These are phyloP conservation scores for Saraca asoca DNA, from an alignment of 331 rosid species.

Conservation along the genomic window DNA sequence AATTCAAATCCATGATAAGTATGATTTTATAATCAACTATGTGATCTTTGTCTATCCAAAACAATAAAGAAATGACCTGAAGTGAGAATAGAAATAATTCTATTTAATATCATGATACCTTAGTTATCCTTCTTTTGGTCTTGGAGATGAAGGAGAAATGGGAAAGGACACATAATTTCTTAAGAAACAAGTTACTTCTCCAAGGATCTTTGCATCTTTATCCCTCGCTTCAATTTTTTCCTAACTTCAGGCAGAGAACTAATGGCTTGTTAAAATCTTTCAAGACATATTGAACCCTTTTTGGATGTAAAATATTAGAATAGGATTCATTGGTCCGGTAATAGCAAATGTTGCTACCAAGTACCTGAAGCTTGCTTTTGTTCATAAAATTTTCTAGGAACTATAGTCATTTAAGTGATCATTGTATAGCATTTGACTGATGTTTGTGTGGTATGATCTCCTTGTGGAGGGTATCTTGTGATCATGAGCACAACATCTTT, in stretches of 20 bases:
- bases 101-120: not conserved
- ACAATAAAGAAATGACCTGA: too few relatives aligned
- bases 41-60: too few relatives aligned
- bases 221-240: conserved; percentile 4
- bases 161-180: not conserved
- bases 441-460: not conserved
- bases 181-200: conserved; percentile 4
- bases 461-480: conserved; percentile 10
- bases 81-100: conserved; percentile 12
- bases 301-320: conserved; percentile 1
- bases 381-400: conserved; percentile 5
- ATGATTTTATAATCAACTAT: not conserved
- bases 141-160: conserved; percentile 14
- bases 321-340: not conserved
- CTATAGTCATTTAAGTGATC: not conserved
- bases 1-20: conserved; percentile 7
- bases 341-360: not conserved
- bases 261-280: conserved; percentile 4
- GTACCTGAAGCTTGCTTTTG: not conserved
- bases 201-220: conserved; percentile 12
- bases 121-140: conserved; percentile 14
- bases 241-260: not conserved
- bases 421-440: not conserved
- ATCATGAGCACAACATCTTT: not conserved
- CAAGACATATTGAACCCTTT: not conserved